These are phyloP conservation scores for Mucor racemosus DNA, from an alignment of 371 early-diverging fungal species.

Conservation along the genomic window DNA sequence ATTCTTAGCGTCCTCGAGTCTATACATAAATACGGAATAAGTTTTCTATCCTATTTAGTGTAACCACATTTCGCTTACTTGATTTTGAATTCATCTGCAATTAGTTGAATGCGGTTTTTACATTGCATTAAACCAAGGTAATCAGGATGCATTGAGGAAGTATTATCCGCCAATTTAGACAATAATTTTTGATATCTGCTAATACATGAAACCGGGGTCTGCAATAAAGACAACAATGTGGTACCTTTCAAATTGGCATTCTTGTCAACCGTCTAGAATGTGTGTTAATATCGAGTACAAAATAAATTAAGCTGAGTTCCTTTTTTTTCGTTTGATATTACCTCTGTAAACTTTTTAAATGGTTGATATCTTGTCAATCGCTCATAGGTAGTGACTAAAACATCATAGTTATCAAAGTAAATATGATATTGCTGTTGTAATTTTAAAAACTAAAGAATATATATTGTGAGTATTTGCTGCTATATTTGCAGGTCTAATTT, in stretches of 20 bases:
- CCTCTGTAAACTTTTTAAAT: constrained; percentile 53
- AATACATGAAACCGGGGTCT: constrained; percentile 39
- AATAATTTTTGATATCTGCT: constrained; percentile 34
- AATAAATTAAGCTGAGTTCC: constrained; percentile 15
- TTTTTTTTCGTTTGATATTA: constrained; percentile 11
- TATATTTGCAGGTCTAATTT: neutral
- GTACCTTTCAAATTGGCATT: constrained; percentile 16
- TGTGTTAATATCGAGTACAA: neutral
- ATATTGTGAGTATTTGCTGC: neutral
- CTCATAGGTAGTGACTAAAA: constrained; percentile 42
- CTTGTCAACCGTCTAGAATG: constrained; percentile 11
- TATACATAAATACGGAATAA: constrained; percentile 2
- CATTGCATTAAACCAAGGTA: constrained; percentile 38
- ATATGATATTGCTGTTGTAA: constrained; percentile 28
- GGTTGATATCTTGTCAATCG: constrained; percentile 42
- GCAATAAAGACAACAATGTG: constrained; percentile 37
- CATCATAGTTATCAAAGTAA: constrained; percentile 44
- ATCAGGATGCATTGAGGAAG: constrained; percentile 54
- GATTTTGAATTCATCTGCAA: constrained; percentile 33
- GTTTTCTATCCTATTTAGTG: neutral
- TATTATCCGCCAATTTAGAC: constrained; percentile 37
- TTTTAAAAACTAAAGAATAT: constrained; percentile 27
- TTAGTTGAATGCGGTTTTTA: constrained; percentile 28
- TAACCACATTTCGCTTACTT: constrained; percentile 12
- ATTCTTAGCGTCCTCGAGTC: constrained; percentile 40